These are phyloP conservation scores for Phytophthora vignae DNA, from an alignment of 352 stramenopile species.

Conservation along the genomic window DNA sequence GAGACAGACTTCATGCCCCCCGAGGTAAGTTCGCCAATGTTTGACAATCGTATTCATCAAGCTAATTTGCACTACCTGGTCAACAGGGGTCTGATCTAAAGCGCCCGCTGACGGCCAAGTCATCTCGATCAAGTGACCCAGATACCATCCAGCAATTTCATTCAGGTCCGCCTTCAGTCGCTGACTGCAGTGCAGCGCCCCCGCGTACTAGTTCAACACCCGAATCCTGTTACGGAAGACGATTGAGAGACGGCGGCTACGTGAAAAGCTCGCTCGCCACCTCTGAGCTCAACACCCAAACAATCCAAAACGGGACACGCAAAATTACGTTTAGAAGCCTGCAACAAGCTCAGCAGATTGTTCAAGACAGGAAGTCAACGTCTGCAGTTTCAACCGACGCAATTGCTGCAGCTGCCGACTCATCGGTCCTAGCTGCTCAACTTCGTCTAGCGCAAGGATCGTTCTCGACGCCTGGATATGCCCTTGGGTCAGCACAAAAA, in stretches of 20 bases:
- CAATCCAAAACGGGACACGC: background rate
- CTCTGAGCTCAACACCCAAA: background rate
- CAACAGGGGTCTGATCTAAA: conserved; percentile 27
- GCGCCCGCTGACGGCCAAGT: conserved; percentile 18
- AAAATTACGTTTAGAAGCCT: conserved; percentile 18
- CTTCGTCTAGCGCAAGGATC: conserved; percentile 28
- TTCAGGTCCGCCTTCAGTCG: background rate
- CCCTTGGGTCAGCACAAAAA: conserved; percentile 20
- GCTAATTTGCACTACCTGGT: background rate
- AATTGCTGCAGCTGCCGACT: conserved; percentile 13
- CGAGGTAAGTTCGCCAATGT: conserved; percentile 15
- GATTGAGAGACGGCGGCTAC: conserved; percentile 31
- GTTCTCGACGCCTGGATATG: conserved; percentile 34
- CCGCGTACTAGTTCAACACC: background rate
- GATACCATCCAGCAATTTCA: background rate
- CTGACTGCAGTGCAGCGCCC: background rate
- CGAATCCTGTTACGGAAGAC: conserved; percentile 14
- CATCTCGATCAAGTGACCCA: background rate
- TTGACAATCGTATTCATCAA: background rate
- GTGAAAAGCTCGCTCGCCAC: conserved; percentile 9
- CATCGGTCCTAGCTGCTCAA: conserved; percentile 20
- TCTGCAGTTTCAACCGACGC: conserved; percentile 7
- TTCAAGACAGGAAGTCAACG: conserved; percentile 27
- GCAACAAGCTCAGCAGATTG: conserved; percentile 26
- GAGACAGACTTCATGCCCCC: conserved; percentile 65